These are phyloP conservation scores for Lophiotrema nucula DNA, from an alignment of 495 filamentous ascomycete species.

Conservation along the genomic window DNA sequence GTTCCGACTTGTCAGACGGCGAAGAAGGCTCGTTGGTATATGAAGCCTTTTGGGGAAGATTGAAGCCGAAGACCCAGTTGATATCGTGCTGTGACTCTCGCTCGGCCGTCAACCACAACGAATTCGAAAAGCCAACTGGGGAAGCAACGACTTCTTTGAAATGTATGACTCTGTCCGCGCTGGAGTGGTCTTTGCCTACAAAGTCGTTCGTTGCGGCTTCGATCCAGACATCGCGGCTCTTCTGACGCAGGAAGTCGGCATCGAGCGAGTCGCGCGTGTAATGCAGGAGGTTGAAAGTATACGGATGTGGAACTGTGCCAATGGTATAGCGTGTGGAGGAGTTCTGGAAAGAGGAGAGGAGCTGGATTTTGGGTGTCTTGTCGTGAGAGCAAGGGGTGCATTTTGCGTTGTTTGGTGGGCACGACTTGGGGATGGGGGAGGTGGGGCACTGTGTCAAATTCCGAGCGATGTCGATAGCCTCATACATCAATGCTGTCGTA, in stretches of 20 bases:
- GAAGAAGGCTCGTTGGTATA: conserved; percentile 48
- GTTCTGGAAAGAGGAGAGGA: conserved; percentile 38
- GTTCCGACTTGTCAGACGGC: background rate
- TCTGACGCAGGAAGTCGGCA: conserved; percentile 67
- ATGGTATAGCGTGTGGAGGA: conserved; percentile 66
- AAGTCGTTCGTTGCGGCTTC: conserved; percentile 66
- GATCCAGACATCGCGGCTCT: conserved; percentile 82
- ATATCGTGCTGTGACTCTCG: conserved; percentile 59
- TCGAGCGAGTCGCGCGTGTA: conserved; percentile 54
- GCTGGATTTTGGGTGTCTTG: conserved; percentile 47
- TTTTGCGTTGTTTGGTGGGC: conserved; percentile 73
- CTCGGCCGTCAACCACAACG: conserved; percentile 83
- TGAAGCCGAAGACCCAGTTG: conserved; percentile 89
- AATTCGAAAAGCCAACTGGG: conserved; percentile 55
- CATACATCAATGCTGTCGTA: conserved; percentile 67
- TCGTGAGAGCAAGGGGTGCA: conserved; percentile 71
- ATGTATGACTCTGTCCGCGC: conserved; percentile 61
- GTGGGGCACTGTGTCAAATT: conserved; percentile 71
- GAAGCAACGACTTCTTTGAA: conserved; percentile 83
- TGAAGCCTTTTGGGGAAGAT: conserved; percentile 57
- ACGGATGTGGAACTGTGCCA: conserved; percentile 86
- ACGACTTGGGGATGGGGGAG: conserved; percentile 70
- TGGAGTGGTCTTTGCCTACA: conserved; percentile 58
- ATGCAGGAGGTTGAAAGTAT: conserved; percentile 68
- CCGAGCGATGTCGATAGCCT: conserved; percentile 67